phyloP scores from a whole-genome alignment of 768 basidiomycete genomes.

The Lyophyllum shimeji region DNA sequence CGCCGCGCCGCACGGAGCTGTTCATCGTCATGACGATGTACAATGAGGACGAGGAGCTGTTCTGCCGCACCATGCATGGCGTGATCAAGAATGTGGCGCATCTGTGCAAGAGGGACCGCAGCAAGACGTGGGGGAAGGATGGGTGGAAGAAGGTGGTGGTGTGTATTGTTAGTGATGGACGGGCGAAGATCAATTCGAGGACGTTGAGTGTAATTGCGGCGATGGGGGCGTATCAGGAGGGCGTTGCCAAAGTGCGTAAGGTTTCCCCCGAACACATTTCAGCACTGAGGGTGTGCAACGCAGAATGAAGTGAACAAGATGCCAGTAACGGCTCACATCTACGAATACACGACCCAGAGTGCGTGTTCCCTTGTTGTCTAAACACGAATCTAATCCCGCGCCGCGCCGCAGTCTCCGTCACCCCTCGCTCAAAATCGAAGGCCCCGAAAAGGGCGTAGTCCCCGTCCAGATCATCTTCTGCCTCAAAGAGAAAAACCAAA shows the following conservation, averaged over 20 bases:
- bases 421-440: slow-evolving; percentile 82
- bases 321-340: slow-evolving; percentile 86
- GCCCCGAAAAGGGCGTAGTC: slow-evolving; percentile 74
- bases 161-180: slow-evolving; percentile 87
- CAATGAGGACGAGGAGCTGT: slow-evolving; percentile 89
- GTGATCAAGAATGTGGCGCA: slow-evolving; percentile 94
- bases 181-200: slow-evolving; percentile 80
- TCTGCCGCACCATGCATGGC: slow-evolving; percentile 92
- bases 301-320: slow-evolving; percentile 78
- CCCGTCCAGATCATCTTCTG: slow-evolving; percentile 95
- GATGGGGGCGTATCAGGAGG: slow-evolving; percentile 95
- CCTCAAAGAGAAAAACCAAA: slow-evolving; percentile 90
- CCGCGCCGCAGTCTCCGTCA: slow-evolving; percentile 64
- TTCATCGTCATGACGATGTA: slow-evolving; percentile 99
- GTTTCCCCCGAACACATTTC: background rate
- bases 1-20: slow-evolving; percentile 86
- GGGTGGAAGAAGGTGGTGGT: slow-evolving; percentile 99
- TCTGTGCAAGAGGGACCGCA: slow-evolving; percentile 79
- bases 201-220: slow-evolving; percentile 87
- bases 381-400: background rate
- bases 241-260: slow-evolving; percentile 72
- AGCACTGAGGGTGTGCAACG: background rate
- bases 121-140: slow-evolving; percentile 95
- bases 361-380: slow-evolving; percentile 21
- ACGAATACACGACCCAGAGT: slow-evolving; percentile 95